These are phyloP conservation scores for Ormosia semicastrata DNA, from an alignment of 306 rosid species.

Conservation along the genomic window DNA sequence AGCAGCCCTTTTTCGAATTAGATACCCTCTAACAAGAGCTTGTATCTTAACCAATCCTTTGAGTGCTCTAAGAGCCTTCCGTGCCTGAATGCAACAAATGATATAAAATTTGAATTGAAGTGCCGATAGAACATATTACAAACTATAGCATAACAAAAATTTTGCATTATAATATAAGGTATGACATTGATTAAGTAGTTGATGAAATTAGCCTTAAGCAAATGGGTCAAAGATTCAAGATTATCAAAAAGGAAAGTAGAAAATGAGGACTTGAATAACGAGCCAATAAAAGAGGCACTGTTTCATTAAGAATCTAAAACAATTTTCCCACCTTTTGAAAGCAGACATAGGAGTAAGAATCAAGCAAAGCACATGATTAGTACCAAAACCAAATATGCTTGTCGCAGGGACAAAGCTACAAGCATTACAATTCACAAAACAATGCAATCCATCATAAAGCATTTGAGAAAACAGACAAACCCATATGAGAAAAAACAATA, in stretches of 20 bases:
- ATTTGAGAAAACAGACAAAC: not conserved
- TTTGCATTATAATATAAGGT: not conserved
- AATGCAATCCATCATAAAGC: not conserved
- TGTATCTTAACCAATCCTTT: constrained; percentile 84
- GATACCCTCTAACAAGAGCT: constrained; percentile 85
- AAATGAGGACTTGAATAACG: not conserved
- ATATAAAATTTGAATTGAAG: not conserved
- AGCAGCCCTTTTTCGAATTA: constrained; percentile 75
- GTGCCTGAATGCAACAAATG: constrained; percentile 49
- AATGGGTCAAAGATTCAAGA: not conserved
- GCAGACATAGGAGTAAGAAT: constrained; percentile 32
- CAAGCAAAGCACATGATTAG: constrained; percentile 33
- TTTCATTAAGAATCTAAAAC: constrained; percentile 34
- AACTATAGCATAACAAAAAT: not conserved
- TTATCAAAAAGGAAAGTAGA: not conserved
- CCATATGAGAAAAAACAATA: not conserved
- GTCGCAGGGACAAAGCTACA: not conserved
- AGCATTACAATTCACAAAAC: not conserved
- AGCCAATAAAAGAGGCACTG: constrained; percentile 17
- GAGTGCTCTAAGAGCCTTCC: constrained; percentile 84
- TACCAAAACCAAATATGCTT: not conserved
- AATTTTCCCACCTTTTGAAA: not conserved
- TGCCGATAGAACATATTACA: not conserved
- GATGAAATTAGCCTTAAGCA: not conserved
- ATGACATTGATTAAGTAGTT: not conserved